Percentiles rank a stretch among this genome's conserved stretches.
These are phyloP conservation scores for Hsuehochloa calcarea DNA, from an alignment of 176 grass and related monocot species.

Conservation along the genomic window DNA sequence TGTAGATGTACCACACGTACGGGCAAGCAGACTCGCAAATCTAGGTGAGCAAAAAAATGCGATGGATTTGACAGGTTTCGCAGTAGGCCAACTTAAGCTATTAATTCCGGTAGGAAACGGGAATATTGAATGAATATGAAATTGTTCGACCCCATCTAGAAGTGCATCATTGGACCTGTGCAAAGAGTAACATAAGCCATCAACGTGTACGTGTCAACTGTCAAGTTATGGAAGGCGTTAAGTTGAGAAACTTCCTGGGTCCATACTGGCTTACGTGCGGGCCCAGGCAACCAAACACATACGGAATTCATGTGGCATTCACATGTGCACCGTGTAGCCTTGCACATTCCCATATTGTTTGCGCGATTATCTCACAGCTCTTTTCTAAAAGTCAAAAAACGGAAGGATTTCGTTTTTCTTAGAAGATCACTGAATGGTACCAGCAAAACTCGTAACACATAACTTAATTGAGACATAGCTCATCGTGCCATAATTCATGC, in stretches of 20 bases:
- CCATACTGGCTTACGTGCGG: neutral
- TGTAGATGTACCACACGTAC: conserved; percentile 20
- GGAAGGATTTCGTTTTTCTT: neutral
- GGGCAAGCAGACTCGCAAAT: neutral
- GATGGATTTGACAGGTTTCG: neutral
- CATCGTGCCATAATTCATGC: neutral
- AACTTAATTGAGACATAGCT: neutral
- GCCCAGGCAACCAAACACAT: neutral
- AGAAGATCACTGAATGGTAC: neutral
- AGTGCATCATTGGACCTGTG: neutral
- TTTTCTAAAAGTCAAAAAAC: neutral
- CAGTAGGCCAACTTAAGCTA: neutral
- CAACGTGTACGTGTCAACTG: neutral
- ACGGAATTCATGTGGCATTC: neutral
- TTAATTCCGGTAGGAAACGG: neutral
- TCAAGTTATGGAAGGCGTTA: too few species aligned
- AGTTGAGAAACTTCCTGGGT: neutral
- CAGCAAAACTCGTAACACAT: neutral
- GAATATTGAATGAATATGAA: neutral
- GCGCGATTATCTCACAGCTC: neutral
- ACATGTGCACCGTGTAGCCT: neutral
- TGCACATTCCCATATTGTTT: neutral
- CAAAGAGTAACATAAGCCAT: neutral
- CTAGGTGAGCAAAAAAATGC: neutral
- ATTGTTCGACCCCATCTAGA: conserved; percentile 3